These are phyloP conservation scores for Herpetomonas muscarum DNA, from an alignment of 208 protist genomes.

Conservation along the genomic window DNA sequence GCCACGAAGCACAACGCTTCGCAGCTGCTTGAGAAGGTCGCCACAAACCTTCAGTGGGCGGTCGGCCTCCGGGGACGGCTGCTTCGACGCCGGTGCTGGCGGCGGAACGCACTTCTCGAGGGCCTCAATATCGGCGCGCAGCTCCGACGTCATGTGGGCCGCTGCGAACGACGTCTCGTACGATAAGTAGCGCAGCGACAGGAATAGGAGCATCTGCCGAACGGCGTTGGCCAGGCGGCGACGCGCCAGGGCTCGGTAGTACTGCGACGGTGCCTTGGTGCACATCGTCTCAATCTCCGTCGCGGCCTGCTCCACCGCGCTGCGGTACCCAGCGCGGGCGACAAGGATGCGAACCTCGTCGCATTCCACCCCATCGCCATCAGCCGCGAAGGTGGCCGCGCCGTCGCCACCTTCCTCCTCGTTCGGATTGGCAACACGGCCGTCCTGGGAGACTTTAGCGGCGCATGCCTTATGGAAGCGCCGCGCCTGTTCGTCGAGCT, in stretches of 20 bases:
- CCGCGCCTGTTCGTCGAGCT: not conserved
- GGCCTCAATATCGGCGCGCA: too few relatives aligned
- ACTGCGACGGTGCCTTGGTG: not conserved
- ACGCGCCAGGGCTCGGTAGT: not conserved
- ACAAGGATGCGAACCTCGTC: not conserved
- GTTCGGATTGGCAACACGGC: not conserved
- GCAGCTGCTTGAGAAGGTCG: not conserved
- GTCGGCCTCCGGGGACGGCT: not conserved
- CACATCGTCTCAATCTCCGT: not conserved
- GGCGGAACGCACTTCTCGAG: too few relatives aligned
- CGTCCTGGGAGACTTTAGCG: not conserved
- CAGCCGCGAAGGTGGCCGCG: not conserved
- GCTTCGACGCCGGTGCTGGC: not conserved
- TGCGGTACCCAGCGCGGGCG: not conserved
- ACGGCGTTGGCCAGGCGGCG: not conserved
- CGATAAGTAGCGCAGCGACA: not conserved
- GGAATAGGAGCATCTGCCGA: not conserved
- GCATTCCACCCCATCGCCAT: not conserved
- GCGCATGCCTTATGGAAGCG: not conserved
- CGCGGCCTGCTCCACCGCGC: not conserved
- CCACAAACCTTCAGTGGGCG: not conserved
- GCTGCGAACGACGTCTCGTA: not conserved
- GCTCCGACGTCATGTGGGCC: too few relatives aligned
- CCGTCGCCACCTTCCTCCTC: not conserved
- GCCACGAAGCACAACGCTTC: not conserved